phyloP scores from a whole-genome alignment of 495 filamentous ascomycete genomes.

The Penicillium desertorum region DNA sequence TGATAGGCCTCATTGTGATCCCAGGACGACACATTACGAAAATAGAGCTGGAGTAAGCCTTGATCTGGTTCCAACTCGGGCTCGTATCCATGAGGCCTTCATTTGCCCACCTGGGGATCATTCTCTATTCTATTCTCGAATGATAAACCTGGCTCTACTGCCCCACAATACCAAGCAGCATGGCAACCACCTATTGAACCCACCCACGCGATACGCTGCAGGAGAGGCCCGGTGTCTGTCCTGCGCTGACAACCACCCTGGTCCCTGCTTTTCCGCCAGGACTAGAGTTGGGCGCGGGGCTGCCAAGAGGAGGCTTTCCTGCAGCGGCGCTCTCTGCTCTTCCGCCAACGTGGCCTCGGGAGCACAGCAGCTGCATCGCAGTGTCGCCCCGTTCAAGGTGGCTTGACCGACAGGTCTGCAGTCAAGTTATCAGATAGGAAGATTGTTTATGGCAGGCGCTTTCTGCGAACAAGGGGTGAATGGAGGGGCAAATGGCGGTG shows the following conservation, averaged over 20 bases:
- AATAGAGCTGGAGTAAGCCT: constrained; percentile 79
- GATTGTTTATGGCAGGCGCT: constrained; percentile 12
- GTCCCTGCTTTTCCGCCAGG: constrained; percentile 15
- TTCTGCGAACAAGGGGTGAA: constrained; percentile 1
- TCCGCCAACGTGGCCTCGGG: constrained; percentile 24
- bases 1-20: constrained; percentile 86
- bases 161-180: constrained; percentile 3
- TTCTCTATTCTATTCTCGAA: constrained; percentile 9
- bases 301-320: constrained; percentile 17
- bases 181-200: not conserved
- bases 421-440: constrained; percentile 1
- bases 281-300: constrained; percentile 17
- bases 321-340: constrained; percentile 9
- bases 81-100: constrained; percentile 28
- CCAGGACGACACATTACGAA: constrained; percentile 81
- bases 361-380: constrained; percentile 22
- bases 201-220: constrained; percentile 8
- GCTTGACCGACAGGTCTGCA: constrained; percentile 19
- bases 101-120: constrained; percentile 19
- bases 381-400: not conserved
- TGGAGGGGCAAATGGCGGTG: constrained; percentile 30
- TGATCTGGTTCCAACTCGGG: constrained; percentile 12
- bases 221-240: constrained; percentile 9
- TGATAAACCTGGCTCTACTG: constrained; percentile 10
- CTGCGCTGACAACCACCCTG: constrained; percentile 7